phyloP scores from a whole-genome alignment of 768 basidiomycete genomes.

The Termitomyces sp. region DNA sequence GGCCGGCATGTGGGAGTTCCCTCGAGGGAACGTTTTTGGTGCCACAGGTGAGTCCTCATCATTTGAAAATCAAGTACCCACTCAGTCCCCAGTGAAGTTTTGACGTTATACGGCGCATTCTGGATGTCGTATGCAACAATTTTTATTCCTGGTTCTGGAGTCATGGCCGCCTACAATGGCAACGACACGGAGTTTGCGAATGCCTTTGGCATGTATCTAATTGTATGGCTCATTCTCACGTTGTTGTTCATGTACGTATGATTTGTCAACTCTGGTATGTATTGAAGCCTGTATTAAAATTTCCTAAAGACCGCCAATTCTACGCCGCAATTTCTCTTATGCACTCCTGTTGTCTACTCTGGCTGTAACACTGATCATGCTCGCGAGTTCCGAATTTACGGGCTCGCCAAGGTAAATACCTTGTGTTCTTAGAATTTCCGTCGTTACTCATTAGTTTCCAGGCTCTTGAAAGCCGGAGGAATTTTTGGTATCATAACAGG shows the following conservation, averaged over 20 bases:
- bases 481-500: constrained; percentile 26
- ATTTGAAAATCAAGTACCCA: neutral
- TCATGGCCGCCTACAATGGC: constrained; percentile 41
- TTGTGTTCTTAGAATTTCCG: neutral
- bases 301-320: constrained; percentile 16
- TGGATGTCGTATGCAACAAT: constrained; percentile 76
- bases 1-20: constrained; percentile 78
- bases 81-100: constrained; percentile 33
- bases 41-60: constrained; percentile 43
- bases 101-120: constrained; percentile 70
- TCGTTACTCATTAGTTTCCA: constrained; percentile 2
- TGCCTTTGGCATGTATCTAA: constrained; percentile 65
- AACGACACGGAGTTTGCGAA: constrained; percentile 33
- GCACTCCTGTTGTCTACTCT: constrained; percentile 20
- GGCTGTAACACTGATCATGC: constrained; percentile 20
- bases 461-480: constrained; percentile 20
- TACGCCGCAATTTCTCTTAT: constrained; percentile 20
- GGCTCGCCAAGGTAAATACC: constrained; percentile 12
- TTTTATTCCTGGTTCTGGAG: constrained; percentile 59
- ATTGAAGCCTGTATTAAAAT: neutral
- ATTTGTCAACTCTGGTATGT: neutral
- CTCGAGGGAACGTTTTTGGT: constrained; percentile 56
- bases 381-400: constrained; percentile 19
- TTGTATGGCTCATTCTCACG: constrained; percentile 63
- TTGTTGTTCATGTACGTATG: constrained; percentile 49